Evolutionary conservation across 1,139 yeast genomes (phyloP).

Genomic region (Waltiozyma sp.): DNA sequence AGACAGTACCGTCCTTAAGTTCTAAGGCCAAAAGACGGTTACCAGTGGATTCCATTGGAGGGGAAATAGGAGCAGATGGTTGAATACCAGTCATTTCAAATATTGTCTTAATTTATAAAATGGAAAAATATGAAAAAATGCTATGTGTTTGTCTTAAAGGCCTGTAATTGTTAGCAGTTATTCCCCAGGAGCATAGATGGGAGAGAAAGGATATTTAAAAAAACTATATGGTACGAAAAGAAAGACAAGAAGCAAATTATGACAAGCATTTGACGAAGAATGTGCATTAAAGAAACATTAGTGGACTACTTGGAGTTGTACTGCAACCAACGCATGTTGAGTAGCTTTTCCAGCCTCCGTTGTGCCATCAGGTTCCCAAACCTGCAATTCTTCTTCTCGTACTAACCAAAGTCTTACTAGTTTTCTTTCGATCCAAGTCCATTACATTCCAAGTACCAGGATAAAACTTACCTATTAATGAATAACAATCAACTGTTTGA

Average conservation of each 20-base stretch:
- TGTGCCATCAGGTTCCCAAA: neutral
- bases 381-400: neutral
- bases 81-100: slow-evolving; percentile 19
- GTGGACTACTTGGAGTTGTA: neutral
- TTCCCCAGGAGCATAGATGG: neutral
- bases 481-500: neutral
- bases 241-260: neutral
- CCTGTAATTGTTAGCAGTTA: neutral
- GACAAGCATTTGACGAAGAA: neutral
- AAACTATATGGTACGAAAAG: neutral
- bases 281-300: neutral
- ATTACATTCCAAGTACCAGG: neutral
- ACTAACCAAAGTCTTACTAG: neutral
- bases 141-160: neutral
- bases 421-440: neutral
- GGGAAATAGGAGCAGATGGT: slow-evolving; percentile 70
- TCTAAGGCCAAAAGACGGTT: slow-evolving; percentile 84
- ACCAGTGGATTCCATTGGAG: slow-evolving; percentile 75
- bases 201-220: neutral
- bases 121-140: neutral
- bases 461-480: neutral
- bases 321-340: neutral
- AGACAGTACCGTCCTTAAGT: slow-evolving; percentile 77
- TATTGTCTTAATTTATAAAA: neutral
- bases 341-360: neutral